These are phyloP conservation scores for Aspergillus melleus DNA, from an alignment of 2,329 filamentous ascomycete genomes.

Conservation along the genomic window DNA sequence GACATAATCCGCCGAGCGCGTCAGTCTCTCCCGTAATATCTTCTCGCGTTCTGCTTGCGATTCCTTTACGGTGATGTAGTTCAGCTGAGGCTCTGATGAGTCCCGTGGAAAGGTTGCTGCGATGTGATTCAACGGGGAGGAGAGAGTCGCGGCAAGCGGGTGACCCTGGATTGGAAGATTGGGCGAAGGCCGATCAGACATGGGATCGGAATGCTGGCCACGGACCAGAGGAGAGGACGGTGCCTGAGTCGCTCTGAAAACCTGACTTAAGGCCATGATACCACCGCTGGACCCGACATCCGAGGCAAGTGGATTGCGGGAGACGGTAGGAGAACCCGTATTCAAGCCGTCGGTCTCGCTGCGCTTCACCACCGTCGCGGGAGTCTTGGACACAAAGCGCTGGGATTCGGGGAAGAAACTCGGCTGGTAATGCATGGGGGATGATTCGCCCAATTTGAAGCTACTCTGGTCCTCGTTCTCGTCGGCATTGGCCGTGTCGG, in stretches of 20 bases:
- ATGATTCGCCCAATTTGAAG: conserved; percentile 36
- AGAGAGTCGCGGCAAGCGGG: conserved; percentile 33
- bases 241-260: conserved; percentile 51
- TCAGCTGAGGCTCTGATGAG: conserved; percentile 42
- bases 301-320: conserved; percentile 44
- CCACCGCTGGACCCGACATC: conserved; percentile 37
- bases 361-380: conserved; percentile 39
- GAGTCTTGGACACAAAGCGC: conserved; percentile 45
- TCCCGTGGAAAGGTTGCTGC: conserved; percentile 36
- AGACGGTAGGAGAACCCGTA: conserved; percentile 40
- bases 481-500: conserved; percentile 44
- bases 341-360: conserved; percentile 28
- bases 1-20: conserved; percentile 37
- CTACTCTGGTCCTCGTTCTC: conserved; percentile 46
- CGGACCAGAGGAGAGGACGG: conserved; percentile 47
- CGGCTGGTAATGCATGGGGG: conserved; percentile 38
- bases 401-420: conserved; percentile 50
- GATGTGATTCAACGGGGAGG: conserved; percentile 38
- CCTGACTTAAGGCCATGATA: conserved; percentile 48
- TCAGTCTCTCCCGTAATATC: conserved; percentile 30
- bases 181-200: conserved; percentile 52
- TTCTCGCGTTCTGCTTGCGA: conserved; percentile 45
- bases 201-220: conserved; percentile 35
- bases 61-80: conserved; percentile 49
- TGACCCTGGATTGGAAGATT: conserved; percentile 45